Percentiles rank a stretch among this genome's conserved stretches.
phyloP scores from a whole-genome alignment of 1,284 basidiomycete genomes.

The Cerrena zonata region DNA sequence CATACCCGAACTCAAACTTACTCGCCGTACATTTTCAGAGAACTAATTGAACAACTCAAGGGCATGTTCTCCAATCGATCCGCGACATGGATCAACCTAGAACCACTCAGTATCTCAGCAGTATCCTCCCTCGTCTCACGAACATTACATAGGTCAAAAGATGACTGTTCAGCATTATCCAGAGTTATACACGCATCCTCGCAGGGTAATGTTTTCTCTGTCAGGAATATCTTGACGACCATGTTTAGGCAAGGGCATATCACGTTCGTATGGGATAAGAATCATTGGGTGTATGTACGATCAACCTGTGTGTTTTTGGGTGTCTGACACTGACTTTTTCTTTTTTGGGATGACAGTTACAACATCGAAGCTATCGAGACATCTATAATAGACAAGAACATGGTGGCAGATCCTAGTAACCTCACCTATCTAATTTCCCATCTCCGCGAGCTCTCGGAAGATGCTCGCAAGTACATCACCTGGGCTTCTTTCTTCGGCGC shows the following conservation, averaged over 20 bases:
- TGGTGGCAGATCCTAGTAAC: conserved; percentile 51
- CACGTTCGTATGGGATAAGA: conserved; percentile 53
- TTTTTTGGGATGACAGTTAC: conserved; percentile 33
- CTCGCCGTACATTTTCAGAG: conserved; percentile 21
- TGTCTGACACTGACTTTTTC: background rate
- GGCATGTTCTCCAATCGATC: conserved; percentile 52
- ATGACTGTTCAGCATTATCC: conserved; percentile 49
- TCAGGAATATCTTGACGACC: conserved; percentile 52
- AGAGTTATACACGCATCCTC: conserved; percentile 52
- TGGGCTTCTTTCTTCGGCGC: conserved; percentile 70
- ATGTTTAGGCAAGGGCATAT: conserved; percentile 56
- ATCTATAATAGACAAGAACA: conserved; percentile 44
- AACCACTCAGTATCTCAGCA: conserved; percentile 51
- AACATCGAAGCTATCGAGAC: conserved; percentile 51
- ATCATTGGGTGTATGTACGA: conserved; percentile 53
- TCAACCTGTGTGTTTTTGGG: background rate
- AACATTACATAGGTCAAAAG: conserved; percentile 54
- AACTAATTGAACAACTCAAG: conserved; percentile 44
- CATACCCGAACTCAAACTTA: conserved; percentile 4
- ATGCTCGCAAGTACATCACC: conserved; percentile 56
- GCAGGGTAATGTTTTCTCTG: conserved; percentile 62
- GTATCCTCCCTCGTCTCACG: conserved; percentile 54
- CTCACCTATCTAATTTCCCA: conserved; percentile 55
- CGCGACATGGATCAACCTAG: conserved; percentile 60
- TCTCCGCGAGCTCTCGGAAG: conserved; percentile 55